Percentiles rank a stretch among this genome's conserved stretches.
Evolutionary conservation across 768 basidiomycete genomes (phyloP).

Genomic region (Macrolepiota albuminosa): DNA sequence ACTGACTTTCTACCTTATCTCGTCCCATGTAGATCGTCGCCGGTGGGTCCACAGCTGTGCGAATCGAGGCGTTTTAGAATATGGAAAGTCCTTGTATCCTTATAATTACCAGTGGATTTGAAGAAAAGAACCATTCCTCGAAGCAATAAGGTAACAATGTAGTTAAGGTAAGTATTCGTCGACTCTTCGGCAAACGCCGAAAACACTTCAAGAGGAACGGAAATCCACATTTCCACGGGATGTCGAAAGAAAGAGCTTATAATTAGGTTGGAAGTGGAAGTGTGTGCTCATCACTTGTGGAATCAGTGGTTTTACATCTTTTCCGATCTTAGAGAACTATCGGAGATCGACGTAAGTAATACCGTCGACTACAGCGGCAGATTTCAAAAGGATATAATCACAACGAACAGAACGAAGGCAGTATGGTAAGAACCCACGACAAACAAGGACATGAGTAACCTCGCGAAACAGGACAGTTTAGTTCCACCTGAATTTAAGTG

Average conservation of each 20-base stretch:
- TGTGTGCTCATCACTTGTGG: not conserved
- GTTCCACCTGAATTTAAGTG: not conserved
- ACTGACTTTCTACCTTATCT: slow-evolving; percentile 93
- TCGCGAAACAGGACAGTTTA: not conserved
- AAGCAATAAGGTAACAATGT: not conserved
- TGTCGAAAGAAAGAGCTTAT: too few relatives aligned
- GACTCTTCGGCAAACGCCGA: not conserved
- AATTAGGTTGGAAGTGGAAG: too few relatives aligned
- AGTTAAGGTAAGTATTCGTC: too few relatives aligned
- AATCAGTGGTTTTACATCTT: not conserved
- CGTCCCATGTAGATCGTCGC: slow-evolving; percentile 88
- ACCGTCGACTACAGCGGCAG: not conserved
- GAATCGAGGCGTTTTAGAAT: not conserved
- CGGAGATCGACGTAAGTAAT: not conserved
- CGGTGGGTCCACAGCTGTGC: slow-evolving; percentile 55
- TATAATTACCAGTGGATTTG: slow-evolving; percentile 34
- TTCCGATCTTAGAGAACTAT: not conserved
- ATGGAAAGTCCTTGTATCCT: not conserved
- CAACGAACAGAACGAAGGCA: not conserved
- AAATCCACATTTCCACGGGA: too few relatives aligned
- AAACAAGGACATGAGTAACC: not conserved
- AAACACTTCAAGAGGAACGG: not conserved
- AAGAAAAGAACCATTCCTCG: slow-evolving; percentile 48
- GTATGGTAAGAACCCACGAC: not conserved
- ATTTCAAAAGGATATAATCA: not conserved